These are phyloP conservation scores for Xerocomus brunneocitrinus DNA, from an alignment of 768 basidiomycete species.

Conservation along the genomic window DNA sequence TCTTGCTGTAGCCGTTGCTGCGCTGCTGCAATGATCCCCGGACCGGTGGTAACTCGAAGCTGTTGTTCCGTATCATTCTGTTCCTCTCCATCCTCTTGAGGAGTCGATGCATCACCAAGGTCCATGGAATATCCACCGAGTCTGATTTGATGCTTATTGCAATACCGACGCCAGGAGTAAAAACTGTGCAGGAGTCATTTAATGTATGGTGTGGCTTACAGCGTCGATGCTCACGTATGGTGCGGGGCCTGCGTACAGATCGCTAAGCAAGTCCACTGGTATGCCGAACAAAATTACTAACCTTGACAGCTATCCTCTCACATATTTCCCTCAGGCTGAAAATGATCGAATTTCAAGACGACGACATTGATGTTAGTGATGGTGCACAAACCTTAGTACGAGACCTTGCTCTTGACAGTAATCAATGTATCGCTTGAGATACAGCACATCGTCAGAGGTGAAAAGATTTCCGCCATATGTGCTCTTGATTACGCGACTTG, in stretches of 20 bases:
- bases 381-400: constrained; percentile 57
- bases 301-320: constrained; percentile 81
- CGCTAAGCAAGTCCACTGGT: constrained; percentile 1
- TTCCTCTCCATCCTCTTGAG: constrained; percentile 42
- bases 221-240: constrained; percentile 59
- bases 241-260: constrained; percentile 62
- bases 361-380: constrained; percentile 24
- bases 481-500: constrained; percentile 78
- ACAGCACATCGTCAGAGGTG: constrained; percentile 76
- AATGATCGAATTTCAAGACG: background rate
- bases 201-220: background rate
- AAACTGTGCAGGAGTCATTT: constrained; percentile 45
- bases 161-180: constrained; percentile 88
- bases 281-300: constrained; percentile 22
- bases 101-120: constrained; percentile 45
- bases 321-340: constrained; percentile 70
- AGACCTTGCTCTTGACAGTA: constrained; percentile 87
- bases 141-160: constrained; percentile 91
- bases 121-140: constrained; percentile 82
- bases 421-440: constrained; percentile 85
- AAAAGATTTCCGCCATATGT: constrained; percentile 88
- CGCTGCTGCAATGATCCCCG: constrained; percentile 43
- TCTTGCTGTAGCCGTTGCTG: constrained; percentile 39
- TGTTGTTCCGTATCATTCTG: constrained; percentile 40
- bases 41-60: constrained; percentile 33